Evolutionary conservation across 2,329 filamentous ascomycete genomes (phyloP).

Genomic region (Westerdykella sp.): DNA sequence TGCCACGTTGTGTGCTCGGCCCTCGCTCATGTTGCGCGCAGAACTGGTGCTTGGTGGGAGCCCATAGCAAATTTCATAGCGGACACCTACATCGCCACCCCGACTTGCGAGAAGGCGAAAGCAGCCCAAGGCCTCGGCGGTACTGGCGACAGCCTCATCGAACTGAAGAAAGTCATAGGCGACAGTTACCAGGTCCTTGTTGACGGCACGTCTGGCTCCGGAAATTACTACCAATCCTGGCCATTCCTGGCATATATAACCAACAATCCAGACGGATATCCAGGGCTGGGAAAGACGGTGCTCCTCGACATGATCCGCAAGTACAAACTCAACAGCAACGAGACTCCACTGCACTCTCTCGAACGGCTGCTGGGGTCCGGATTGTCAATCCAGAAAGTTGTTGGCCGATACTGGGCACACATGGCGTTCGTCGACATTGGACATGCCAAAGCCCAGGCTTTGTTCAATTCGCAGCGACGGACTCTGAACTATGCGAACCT

Average conservation of each 20-base stretch:
- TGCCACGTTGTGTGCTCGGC: neutral
- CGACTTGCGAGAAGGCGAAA: conserved; percentile 40
- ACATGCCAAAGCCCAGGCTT: conserved; percentile 37
- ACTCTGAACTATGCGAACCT: conserved; percentile 42
- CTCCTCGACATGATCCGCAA: conserved; percentile 32
- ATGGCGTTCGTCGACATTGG: conserved; percentile 51
- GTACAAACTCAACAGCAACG: conserved; percentile 43
- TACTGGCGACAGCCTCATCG: conserved; percentile 35
- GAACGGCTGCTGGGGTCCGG: conserved; percentile 33
- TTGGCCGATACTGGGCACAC: conserved; percentile 48
- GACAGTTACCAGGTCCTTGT: conserved; percentile 47
- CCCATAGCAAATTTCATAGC: conserved; percentile 48
- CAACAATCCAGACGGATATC: conserved; percentile 44
- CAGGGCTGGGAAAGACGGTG: conserved; percentile 13
- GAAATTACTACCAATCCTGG: conserved; percentile 51
- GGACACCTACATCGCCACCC: conserved; percentile 45
- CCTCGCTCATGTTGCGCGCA: conserved; percentile 2
- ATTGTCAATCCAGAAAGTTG: conserved; percentile 35
- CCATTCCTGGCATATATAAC: conserved; percentile 47
- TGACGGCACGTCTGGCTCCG: conserved; percentile 39
- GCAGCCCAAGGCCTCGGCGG: conserved; percentile 30
- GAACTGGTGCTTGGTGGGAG: conserved; percentile 49
- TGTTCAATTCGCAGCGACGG: conserved; percentile 35
- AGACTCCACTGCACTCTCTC: conserved; percentile 47
- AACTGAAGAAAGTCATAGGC: conserved; percentile 43